Conservation (phyloP, 2,329 filamentous ascomycete species). For the Chaetomium sp. region DNA sequence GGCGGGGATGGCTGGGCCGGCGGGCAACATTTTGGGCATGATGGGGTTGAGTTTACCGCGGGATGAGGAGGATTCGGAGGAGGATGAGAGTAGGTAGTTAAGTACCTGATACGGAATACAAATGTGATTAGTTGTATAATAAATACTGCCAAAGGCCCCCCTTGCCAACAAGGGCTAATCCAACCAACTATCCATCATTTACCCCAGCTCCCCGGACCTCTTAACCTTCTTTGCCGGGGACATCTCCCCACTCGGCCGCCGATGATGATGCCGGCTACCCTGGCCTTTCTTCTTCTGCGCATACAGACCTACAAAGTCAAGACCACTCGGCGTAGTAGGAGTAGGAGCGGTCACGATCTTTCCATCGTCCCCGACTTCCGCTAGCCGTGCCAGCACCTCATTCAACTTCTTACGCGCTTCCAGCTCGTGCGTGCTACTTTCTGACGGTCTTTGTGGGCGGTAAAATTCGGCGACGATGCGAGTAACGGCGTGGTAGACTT, state of each 20-base stretch:
- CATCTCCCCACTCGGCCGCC: conserved; percentile 35
- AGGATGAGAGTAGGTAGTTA: conserved; percentile 7
- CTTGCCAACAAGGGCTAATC: not conserved
- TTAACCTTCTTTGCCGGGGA: conserved; percentile 41
- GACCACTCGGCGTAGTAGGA: too few species aligned
- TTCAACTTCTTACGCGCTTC: conserved; percentile 46
- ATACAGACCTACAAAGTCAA: too few species aligned
- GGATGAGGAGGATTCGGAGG: conserved; percentile 58
- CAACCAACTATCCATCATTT: not conserved
- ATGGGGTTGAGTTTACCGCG: conserved; percentile 78
- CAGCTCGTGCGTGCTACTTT: conserved; percentile 46
- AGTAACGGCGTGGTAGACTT: conserved; percentile 50
- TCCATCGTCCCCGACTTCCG: conserved; percentile 32
- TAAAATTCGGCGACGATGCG: conserved; percentile 51
- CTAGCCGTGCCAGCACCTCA: conserved; percentile 40
- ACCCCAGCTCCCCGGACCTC: conserved; percentile 18
- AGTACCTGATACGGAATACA: not conserved
- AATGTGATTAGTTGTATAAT: not conserved
- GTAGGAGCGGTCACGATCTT: conserved; percentile 14
- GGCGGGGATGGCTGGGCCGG: conserved; percentile 76
- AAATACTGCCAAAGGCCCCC: too few species aligned
- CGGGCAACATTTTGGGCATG: conserved; percentile 77
- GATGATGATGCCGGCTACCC: conserved; percentile 13
- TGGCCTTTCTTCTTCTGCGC: too few species aligned
- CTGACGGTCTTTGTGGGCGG: conserved; percentile 34